Evolutionary conservation across 306 rosid genomes (phyloP).

Genomic region (Lotus japonicus): DNA sequence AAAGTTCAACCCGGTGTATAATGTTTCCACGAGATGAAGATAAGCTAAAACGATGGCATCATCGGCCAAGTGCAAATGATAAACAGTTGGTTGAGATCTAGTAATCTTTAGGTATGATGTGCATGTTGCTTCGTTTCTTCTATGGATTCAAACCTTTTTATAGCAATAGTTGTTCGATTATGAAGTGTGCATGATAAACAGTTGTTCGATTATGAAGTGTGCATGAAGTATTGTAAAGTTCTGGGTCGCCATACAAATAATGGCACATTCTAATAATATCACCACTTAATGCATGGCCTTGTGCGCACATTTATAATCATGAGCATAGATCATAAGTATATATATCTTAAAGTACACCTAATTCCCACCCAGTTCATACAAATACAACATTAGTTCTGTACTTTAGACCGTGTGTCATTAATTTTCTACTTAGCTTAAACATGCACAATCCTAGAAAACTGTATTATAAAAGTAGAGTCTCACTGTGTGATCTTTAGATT

Average conservation of each 20-base stretch:
- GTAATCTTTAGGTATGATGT: not conserved
- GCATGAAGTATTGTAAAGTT: constrained; percentile 46
- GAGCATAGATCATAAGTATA: not conserved
- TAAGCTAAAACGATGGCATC: no score
- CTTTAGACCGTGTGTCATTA: no score
- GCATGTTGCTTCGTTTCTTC: constrained; percentile 18
- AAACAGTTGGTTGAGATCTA: not conserved
- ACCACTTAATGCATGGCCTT: constrained; percentile 37
- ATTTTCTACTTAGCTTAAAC: no score
- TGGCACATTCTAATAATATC: constrained; percentile 23
- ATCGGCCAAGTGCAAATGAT: no score
- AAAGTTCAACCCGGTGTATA: no score
- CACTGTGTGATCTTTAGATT: no score
- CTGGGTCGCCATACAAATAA: constrained; percentile 25
- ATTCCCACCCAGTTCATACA: no score
- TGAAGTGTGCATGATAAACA: constrained; percentile 60
- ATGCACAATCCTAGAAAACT: no score
- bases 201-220: constrained; percentile 46
- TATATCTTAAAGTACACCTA: no score
- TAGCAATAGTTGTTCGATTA: constrained; percentile 29
- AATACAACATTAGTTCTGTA: not conserved
- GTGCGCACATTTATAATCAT: constrained; percentile 41
- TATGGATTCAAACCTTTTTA: constrained; percentile 24
- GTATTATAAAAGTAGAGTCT: no score
- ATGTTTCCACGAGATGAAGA: no score